Conservation (phyloP, 495 filamentous ascomycete genomes). For the Trichoderma reesei region DNA sequence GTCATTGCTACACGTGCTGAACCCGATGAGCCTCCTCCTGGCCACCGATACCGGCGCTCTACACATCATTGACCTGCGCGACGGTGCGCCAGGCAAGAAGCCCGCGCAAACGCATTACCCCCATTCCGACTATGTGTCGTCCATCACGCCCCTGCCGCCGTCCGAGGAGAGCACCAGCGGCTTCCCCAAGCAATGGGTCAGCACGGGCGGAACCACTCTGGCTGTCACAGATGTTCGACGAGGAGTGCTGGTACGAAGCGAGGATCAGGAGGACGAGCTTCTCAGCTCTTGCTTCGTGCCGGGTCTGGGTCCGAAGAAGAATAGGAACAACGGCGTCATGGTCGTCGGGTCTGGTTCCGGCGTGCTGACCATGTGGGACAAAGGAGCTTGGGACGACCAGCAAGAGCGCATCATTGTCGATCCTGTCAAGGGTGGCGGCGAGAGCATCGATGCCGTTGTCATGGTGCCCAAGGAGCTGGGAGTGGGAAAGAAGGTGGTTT, state of each 20-base stretch:
- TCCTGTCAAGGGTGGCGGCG: conserved; percentile 45
- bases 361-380: conserved; percentile 85
- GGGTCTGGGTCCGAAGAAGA: conserved; percentile 47
- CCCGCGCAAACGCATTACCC: conserved; percentile 72
- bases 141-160: conserved; percentile 73
- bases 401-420: conserved; percentile 75
- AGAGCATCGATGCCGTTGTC: conserved; percentile 62
- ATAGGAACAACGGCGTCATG: conserved; percentile 62
- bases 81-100: conserved; percentile 47
- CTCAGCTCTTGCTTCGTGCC: conserved; percentile 67
- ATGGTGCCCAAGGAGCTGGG: conserved; percentile 55
- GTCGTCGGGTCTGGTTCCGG: conserved; percentile 71
- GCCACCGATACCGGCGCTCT: conserved; percentile 83
- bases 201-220: conserved; percentile 80
- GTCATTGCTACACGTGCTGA: conserved; percentile 67
- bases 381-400: conserved; percentile 87
- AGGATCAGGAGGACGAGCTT: conserved; percentile 90
- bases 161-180: conserved; percentile 69
- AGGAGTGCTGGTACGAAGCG: conserved; percentile 73
- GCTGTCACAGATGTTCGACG: conserved; percentile 79
- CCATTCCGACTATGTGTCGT: conserved; percentile 89
- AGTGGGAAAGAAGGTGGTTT: conserved; percentile 58
- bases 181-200: conserved; percentile 85
- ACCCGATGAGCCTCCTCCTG: conserved; percentile 79
- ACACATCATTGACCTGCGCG: conserved; percentile 84